Evolutionary conservation across 2,329 filamentous ascomycete genomes (phyloP).

Genomic region (Ophiostoma sp.): DNA sequence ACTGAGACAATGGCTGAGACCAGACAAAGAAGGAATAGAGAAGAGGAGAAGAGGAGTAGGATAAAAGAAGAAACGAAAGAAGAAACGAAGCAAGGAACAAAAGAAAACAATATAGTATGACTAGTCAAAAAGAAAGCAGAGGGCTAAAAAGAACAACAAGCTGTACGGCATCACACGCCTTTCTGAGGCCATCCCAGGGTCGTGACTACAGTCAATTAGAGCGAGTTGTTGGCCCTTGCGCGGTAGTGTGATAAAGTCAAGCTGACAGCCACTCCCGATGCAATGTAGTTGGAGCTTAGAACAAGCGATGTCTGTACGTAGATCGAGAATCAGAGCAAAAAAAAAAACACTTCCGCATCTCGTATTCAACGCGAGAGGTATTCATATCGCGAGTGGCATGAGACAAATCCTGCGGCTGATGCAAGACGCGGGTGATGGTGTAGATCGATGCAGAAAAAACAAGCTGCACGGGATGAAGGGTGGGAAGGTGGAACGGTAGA

Average conservation of each 20-base stretch:
- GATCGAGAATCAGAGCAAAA: neutral
- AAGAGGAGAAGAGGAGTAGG: neutral
- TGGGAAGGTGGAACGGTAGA: neutral
- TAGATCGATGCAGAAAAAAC: neutral
- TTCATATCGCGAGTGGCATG: neutral
- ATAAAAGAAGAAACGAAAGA: neutral
- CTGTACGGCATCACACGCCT: too few species aligned
- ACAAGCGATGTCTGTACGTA: neutral
- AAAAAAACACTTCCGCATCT: neutral
- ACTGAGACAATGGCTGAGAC: neutral
- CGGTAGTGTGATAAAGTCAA: neutral
- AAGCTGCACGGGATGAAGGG: neutral
- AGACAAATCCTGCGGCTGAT: neutral
- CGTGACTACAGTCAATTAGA: neutral
- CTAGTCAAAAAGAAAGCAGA: slow-evolving; percentile 1
- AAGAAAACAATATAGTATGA: neutral
- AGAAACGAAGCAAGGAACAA: neutral
- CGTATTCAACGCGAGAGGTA: neutral
- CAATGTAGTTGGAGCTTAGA: neutral
- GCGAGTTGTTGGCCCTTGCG: neutral
- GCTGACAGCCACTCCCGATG: neutral
- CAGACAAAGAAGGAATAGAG: neutral
- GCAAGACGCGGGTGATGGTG: neutral
- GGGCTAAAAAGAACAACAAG: neutral
- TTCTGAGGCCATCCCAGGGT: too few species aligned